Evolutionary conservation across 495 filamentous ascomycete genomes (phyloP), one percentile per base, ranked within the genome.

Genomic region (Penicillium subrubescens): DNA sequence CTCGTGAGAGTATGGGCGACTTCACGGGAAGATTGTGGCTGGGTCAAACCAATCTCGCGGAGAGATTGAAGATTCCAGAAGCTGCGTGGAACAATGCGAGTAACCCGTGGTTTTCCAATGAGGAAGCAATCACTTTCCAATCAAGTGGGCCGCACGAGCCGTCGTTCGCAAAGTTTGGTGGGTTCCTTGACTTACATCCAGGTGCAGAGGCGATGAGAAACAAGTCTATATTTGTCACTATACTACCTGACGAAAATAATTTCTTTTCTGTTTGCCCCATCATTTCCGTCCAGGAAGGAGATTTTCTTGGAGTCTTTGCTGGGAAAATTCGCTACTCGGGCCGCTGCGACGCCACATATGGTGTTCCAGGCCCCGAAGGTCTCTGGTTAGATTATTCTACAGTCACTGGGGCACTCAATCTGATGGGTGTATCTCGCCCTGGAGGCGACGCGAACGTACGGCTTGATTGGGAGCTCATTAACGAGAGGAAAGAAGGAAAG

Each of bases 351-450:
- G 31, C 14, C 5, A 57, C 43, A 17, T n/a, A 67, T 46, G 50
- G 63, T 56, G 60, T 74, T 23, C 23, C n/a, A 25, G 50, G 72
- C 56, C 67, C 64, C 25, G 25, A 60, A 37, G 50, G 62, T 64
- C 59, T 74, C 19, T 74, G 56, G 70, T 59, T 74, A 37, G 66
- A 73, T 41, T 74, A 74, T 65, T 73, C 63, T 31, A 43, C 65
- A 25, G 61, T 71, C n/a, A 74, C 68, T 31, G 63, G 67, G 46
- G 57, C 48, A 19, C 60, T 74, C 69, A 74, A 72, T 48, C 41
- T 69, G 39, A 74, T 74, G 41, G n/a, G 61, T 29, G 62, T 75
- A 23, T 62, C 58, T 29, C 33, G 66, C n/a, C 56, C 65, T 21
- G 58, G 60, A 37, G 68, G 46, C 14, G 19, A 51, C 1, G 48